Percentiles rank a stretch among this genome's conserved stretches.
Evolutionary conservation across 208 protist species (phyloP).

Genomic region (Acanthamoeba royreba): DNA sequence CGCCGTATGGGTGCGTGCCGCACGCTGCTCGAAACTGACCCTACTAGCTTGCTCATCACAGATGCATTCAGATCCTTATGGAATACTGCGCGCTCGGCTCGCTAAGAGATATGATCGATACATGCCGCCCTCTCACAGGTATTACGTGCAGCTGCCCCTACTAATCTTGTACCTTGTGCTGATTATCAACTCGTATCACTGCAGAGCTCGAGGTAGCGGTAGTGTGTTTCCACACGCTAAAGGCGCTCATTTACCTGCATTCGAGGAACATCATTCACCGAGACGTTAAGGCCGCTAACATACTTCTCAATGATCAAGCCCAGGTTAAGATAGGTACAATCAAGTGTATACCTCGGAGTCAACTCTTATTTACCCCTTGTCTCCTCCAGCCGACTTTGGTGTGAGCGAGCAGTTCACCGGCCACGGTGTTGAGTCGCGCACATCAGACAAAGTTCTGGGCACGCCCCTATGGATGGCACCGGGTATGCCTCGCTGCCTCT

Average conservation of each 20-base stretch:
- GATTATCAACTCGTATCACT: background rate
- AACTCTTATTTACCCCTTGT: background rate
- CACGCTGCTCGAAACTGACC: too few relatives aligned
- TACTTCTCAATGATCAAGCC: background rate
- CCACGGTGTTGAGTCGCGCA: background rate
- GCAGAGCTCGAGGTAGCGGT: background rate
- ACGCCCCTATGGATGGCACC: slow-evolving; percentile 32
- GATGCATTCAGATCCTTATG: background rate
- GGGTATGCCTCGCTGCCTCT: background rate
- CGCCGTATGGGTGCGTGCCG: background rate
- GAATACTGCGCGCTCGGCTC: slow-evolving; percentile 25
- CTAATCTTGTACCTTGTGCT: background rate
- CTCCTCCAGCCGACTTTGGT: slow-evolving; percentile 12
- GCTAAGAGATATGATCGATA: background rate
- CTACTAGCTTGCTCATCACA: background rate
- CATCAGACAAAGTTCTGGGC: slow-evolving; percentile 15
- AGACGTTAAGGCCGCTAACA: background rate
- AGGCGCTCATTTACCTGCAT: background rate
- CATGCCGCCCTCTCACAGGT: background rate
- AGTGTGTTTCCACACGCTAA: slow-evolving; percentile 9
- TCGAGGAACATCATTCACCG: background rate
- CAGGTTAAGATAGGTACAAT: background rate
- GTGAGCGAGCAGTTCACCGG: slow-evolving; percentile 18
- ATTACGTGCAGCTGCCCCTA: background rate
- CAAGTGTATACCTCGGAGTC: background rate